A percentile compares a stretch with the other conserved stretches of the same genome.
Evolutionary conservation across 2,329 filamentous ascomycete species (phyloP).

Genomic region (Beauveria asiatica): DNA sequence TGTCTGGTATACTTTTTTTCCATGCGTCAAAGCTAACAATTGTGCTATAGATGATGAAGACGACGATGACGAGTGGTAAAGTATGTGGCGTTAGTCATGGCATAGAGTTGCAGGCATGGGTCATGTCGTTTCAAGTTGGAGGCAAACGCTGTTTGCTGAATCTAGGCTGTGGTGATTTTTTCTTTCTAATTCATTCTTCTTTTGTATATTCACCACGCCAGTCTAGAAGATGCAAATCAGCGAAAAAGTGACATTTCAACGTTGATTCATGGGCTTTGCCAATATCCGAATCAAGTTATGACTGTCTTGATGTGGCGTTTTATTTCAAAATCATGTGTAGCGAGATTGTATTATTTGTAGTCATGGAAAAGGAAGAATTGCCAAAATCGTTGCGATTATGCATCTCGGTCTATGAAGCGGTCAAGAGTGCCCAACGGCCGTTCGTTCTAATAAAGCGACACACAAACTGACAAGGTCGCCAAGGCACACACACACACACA

Average conservation of each 20-base stretch:
- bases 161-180: background rate
- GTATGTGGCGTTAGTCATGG: background rate
- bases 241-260: background rate
- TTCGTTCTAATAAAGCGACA: background rate
- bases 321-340: too few relatives aligned
- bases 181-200: background rate
- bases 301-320: too few relatives aligned
- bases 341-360: too few relatives aligned
- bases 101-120: background rate
- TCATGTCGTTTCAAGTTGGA: background rate
- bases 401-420: too few relatives aligned
- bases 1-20: background rate
- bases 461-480: background rate
- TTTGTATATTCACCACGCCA: constrained; percentile 2
- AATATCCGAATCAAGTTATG: too few relatives aligned
- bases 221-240: background rate
- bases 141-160: background rate
- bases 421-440: background rate
- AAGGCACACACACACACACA: background rate
- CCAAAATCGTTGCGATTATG: too few relatives aligned
- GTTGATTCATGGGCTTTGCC: too few relatives aligned
- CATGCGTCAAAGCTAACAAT: constrained; percentile 11
- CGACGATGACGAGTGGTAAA: constrained; percentile 66
- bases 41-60: constrained; percentile 58
- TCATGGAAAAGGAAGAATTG: too few relatives aligned